Evolutionary conservation across 768 basidiomycete species (phyloP).

Genomic region (Fomitopsis serialis): DNA sequence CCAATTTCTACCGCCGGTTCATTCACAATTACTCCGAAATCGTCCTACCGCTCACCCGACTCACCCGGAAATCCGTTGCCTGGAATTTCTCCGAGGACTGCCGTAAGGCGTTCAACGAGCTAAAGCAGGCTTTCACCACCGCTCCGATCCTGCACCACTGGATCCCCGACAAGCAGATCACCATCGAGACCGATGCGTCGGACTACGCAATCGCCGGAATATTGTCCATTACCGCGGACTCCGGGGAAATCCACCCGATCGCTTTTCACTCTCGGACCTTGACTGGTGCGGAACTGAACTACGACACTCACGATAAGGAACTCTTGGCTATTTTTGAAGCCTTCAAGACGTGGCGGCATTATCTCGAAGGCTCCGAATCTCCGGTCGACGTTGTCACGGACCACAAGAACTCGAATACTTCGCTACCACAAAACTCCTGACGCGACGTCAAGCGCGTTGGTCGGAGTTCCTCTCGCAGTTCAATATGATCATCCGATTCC

Average conservation of each 20-base stretch:
- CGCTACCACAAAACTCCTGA: slow-evolving; percentile 25
- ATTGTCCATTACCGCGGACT: slow-evolving; percentile 8
- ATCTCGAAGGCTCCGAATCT: slow-evolving; percentile 12
- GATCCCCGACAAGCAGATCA: slow-evolving; percentile 7
- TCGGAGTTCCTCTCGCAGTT: slow-evolving; percentile 23
- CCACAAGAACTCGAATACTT: slow-evolving; percentile 36
- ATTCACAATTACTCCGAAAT: slow-evolving; percentile 29
- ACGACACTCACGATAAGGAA: slow-evolving; percentile 47
- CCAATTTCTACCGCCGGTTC: slow-evolving; percentile 29
- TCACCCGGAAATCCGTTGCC: slow-evolving; percentile 22
- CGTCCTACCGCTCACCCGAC: slow-evolving; percentile 23
- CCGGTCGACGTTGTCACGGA: slow-evolving; percentile 23
- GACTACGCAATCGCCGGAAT: slow-evolving; percentile 17
- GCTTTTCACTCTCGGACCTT: slow-evolving; percentile 26
- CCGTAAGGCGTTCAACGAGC: slow-evolving; percentile 22
- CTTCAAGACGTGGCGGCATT: slow-evolving; percentile 21
- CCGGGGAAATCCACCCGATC: slow-evolving; percentile 24
- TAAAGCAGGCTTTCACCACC: slow-evolving; percentile 20
- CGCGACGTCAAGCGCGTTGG: slow-evolving; percentile 33
- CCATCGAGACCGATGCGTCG: slow-evolving; percentile 19
- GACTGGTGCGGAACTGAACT: slow-evolving; percentile 34
- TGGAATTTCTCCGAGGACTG: slow-evolving; percentile 15
- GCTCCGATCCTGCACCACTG: slow-evolving; percentile 18
- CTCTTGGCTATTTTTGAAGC: slow-evolving; percentile 38
- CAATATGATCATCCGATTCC: slow-evolving; percentile 27